Percentiles rank a stretch among this genome's conserved stretches.
Evolutionary conservation across 2,329 filamentous ascomycete species (phyloP).

Genomic region (Colletotrichum sp.): DNA sequence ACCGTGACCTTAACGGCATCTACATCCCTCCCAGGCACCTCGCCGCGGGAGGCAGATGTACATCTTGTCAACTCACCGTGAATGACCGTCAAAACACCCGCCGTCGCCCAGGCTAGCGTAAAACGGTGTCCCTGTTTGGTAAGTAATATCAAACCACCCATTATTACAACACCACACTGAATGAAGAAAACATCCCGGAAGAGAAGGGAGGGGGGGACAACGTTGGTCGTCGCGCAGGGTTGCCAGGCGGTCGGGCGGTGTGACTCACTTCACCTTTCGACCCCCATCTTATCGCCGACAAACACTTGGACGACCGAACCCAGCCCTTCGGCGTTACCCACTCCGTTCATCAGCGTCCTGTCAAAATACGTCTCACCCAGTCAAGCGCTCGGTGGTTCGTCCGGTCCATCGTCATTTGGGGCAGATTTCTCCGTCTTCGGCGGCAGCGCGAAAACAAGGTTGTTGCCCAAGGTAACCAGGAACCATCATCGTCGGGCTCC

Average conservation of each 20-base stretch:
- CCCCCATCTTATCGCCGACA: constrained; percentile 8
- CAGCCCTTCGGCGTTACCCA: not conserved
- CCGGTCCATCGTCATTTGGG: not conserved
- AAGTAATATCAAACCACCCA: not conserved
- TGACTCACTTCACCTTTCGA: constrained; percentile 7
- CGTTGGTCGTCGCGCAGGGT: not conserved
- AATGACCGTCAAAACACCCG: not conserved
- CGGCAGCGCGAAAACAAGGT: not conserved
- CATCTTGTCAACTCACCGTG: not conserved
- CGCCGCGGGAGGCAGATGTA: not conserved
- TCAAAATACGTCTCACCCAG: not conserved
- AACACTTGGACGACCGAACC: not conserved
- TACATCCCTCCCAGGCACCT: not conserved
- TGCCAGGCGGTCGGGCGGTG: not conserved
- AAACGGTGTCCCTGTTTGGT: not conserved
- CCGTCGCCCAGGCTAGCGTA: not conserved
- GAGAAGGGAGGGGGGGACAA: not conserved
- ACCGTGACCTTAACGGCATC: not conserved
- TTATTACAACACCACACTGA: not conserved
- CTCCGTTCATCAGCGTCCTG: not conserved
- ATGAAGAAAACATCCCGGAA: not conserved
- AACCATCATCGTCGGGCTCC: not conserved
- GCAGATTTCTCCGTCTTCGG: not conserved
- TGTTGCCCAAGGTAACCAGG: not conserved
- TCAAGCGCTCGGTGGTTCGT: not conserved